Evolutionary conservation across 2,329 filamentous ascomycete species (phyloP), one percentile per base, ranked within the genome.

Genomic region (Clonostachys solani): DNA sequence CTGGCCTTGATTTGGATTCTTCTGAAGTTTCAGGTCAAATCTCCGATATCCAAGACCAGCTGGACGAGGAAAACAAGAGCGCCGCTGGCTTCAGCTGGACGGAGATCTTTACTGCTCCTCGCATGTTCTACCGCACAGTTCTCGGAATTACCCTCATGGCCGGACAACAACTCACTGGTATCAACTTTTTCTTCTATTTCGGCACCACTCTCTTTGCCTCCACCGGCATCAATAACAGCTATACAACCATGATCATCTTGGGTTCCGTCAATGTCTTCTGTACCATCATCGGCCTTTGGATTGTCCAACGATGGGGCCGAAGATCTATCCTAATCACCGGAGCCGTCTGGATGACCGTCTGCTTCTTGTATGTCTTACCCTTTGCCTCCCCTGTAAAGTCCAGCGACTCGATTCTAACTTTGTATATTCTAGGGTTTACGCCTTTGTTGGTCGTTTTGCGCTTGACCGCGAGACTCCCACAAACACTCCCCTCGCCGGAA

Each of bases 121-220:
- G 80, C 23, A 87, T 87, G 79, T 54, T 78, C 6, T 82, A 87
- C 61, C 76, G 84, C 23, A 84, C 81, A 0, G 42, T 80, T 0
- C 71, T 87, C 1, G 84, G 84, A 37, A 76, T 87, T 34, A 60
- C 71, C 5, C 74, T 88, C 3, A 81, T 86, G 62, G 77, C 80
- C 40, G 77, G 83, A 6, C 83, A 87, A 62, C 84, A 88, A 58
- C 69, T 88, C 3, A 86, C 83, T 1, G 84, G 84, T 34, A 81
- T 79, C 49, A 85, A 85, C 65, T 86, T 81, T 65, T 84, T 82
- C 69, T 85, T 86, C 63, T 81, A 81, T 63, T 87, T 84, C 57
- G 78, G 77, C 23, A 81, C 78, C 38, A 84, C 80, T 5, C 81
- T 87, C 54, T 89, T 89, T 64, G 60, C 72, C 13, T 75, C 83